Evolutionary conservation across 345 rosid genomes (phyloP), one percentile per base, ranked within the genome.

Genomic region (Syzygium aqueum): DNA sequence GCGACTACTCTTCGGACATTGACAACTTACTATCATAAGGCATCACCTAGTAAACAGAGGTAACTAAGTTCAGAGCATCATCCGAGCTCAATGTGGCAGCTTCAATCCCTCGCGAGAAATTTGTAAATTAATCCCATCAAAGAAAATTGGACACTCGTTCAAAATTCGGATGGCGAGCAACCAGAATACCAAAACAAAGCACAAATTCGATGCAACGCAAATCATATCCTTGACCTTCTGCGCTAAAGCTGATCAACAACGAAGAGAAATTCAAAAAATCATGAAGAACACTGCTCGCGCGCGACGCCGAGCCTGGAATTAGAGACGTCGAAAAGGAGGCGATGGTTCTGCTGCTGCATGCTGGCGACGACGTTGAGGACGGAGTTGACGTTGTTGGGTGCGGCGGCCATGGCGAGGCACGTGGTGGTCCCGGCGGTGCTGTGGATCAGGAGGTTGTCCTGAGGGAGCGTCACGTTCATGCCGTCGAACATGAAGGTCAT

Each of bases 341-440:
- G 92, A 52, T 96, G 99, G 90, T 97, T 97, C 91, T 96, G 99
- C 67, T 96, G 99, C 94, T 97, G 99, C 99, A 97, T 95, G 87
- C 91, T 96, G 84, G 99, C 99, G 8, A 96, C 94, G 49, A 97
- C 98, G 80, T 96, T 97, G 22, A 97, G 94, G 85, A 94, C 98
- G 0, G 98, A 96, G 88, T 95, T 97, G 51, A 97, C 96, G 27
- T 95, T 96, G 51, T 89, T 93, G 0, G 99, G 98, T 27, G 99
- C 94, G 11, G 96, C 92, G 2, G 98, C 99, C 96, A 97, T 94
- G 61, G 99, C 99, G 49, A 97, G 87, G 87, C 99, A 97, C 63
- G 96, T 89, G 88, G 86, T 91, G 95, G 92, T 91, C 27, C 98
- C 96, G 14, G 97, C 94, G 0, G 96, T 94, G 95, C 99, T 95